Percentiles rank a stretch among this genome's conserved stretches.
Evolutionary conservation across 2,329 filamentous ascomycete genomes (phyloP).

Genomic region (Exophiala mesophila): DNA sequence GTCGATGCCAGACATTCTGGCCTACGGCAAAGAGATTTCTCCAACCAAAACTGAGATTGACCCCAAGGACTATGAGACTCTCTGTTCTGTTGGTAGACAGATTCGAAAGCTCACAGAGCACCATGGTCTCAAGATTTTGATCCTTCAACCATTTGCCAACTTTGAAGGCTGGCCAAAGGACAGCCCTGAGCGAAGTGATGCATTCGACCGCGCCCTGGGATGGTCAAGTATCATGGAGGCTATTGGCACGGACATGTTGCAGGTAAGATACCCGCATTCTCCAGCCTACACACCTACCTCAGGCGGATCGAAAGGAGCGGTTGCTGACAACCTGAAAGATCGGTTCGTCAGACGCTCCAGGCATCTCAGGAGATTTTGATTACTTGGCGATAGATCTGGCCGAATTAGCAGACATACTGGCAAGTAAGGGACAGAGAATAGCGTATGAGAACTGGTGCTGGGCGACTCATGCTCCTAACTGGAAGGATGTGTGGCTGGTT

Average conservation of each 20-base stretch:
- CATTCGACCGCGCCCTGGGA: constrained; percentile 57
- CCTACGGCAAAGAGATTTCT: constrained; percentile 52
- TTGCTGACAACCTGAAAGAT: constrained; percentile 35
- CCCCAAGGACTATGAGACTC: constrained; percentile 55
- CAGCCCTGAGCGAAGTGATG: constrained; percentile 54
- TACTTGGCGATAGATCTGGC: constrained; percentile 58
- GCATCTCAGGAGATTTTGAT: constrained; percentile 48
- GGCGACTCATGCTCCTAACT: constrained; percentile 64
- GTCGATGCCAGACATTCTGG: constrained; percentile 66
- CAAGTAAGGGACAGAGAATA: constrained; percentile 53
- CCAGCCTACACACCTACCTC: too few species aligned
- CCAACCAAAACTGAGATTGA: constrained; percentile 46
- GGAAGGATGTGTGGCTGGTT: constrained; percentile 66
- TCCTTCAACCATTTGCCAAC: constrained; percentile 71
- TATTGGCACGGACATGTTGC: constrained; percentile 64
- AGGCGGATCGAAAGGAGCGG: too few species aligned
- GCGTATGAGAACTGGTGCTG: constrained; percentile 83
- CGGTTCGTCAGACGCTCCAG: constrained; percentile 60
- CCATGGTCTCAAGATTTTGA: constrained; percentile 57
- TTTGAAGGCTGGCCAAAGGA: constrained; percentile 68
- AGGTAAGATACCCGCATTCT: constrained; percentile 43
- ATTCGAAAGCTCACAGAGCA: constrained; percentile 53
- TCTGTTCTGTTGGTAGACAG: constrained; percentile 51
- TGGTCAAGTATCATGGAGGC: constrained; percentile 71
- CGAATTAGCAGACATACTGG: constrained; percentile 59